These are phyloP conservation scores for Asparagopsis taxiformis DNA, from an alignment of 31 red algal species.

Conservation along the genomic window DNA sequence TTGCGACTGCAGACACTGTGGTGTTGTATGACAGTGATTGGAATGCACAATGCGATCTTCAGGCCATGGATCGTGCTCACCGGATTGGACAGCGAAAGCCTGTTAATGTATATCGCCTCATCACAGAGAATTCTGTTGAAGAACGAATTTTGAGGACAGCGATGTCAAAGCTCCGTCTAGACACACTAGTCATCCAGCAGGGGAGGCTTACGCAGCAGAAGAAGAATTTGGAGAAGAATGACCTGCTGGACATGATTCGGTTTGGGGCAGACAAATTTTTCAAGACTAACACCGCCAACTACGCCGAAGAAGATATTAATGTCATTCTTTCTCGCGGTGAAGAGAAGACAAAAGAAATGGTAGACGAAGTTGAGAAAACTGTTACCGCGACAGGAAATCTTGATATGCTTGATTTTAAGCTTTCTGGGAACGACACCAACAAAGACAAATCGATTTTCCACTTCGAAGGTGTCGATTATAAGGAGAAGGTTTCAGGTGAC, in stretches of 20 bases:
- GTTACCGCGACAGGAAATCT: slow-evolving; percentile 68
- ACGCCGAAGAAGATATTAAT: slow-evolving; percentile 93
- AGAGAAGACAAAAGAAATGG: slow-evolving; percentile 90
- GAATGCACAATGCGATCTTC: slow-evolving; percentile 99
- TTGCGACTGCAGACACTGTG: slow-evolving; percentile 98
- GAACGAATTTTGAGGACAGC: slow-evolving; percentile 96
- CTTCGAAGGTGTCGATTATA: slow-evolving; percentile 95
- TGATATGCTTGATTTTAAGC: slow-evolving; percentile 74
- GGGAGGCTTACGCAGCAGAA: slow-evolving; percentile 92
- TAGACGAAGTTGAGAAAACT: slow-evolving; percentile 76
- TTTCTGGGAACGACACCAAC: slow-evolving; percentile 35
- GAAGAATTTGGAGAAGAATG: slow-evolving; percentile 89
- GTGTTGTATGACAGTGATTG: slow-evolving; percentile 99
- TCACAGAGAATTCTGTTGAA: slow-evolving; percentile 94
- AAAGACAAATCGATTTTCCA: slow-evolving; percentile 84
- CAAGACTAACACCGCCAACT: slow-evolving; percentile 79
- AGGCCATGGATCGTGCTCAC: slow-evolving; percentile 99
- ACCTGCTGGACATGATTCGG: slow-evolving; percentile 99
- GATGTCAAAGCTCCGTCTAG: slow-evolving; percentile 93
- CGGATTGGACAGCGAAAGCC: slow-evolving; percentile 98
- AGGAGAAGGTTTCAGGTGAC: slow-evolving; percentile 54
- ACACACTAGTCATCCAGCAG: slow-evolving; percentile 99
- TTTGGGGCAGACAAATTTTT: slow-evolving; percentile 99
- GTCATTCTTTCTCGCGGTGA: slow-evolving; percentile 88
- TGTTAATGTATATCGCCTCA: slow-evolving; percentile 96